These are phyloP conservation scores for Suillus decipiens DNA, from an alignment of 768 basidiomycete genomes.

Conservation along the genomic window DNA sequence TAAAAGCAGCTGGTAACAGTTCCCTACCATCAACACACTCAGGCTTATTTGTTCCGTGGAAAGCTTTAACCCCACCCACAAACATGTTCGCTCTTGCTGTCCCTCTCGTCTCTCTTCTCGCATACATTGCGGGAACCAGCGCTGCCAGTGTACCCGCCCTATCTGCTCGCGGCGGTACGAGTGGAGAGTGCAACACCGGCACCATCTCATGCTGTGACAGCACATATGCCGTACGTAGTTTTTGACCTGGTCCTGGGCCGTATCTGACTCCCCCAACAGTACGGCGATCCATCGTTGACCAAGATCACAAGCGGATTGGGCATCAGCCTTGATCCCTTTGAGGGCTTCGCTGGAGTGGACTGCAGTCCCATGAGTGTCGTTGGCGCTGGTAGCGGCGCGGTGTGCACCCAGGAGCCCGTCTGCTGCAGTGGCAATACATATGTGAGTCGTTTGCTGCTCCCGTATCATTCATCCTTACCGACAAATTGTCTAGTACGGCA, in stretches of 20 bases:
- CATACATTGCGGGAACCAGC: slow-evolving; percentile 2
- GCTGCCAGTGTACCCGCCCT: slow-evolving; percentile 1
- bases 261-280: not conserved
- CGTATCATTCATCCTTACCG: not conserved
- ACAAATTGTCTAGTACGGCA: not conserved
- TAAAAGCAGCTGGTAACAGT: not conserved
- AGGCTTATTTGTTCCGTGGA: not conserved
- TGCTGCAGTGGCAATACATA: slow-evolving; percentile 14
- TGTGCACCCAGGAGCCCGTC: slow-evolving; percentile 10
- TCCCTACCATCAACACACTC: not conserved
- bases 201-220: slow-evolving; percentile 32
- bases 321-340: not conserved
- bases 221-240: slow-evolving; percentile 20
- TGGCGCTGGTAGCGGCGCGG: slow-evolving; percentile 8
- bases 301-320: not conserved
- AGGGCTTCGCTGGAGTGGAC: slow-evolving; percentile 3
- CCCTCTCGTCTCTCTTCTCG: slow-evolving; percentile 7
- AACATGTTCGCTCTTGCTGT: slow-evolving; percentile 1
- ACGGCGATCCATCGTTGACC: not conserved
- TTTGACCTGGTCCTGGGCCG: not conserved
- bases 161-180: slow-evolving; percentile 7
- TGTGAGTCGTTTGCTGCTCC: not conserved
- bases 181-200: slow-evolving; percentile 31
- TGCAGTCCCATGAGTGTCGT: slow-evolving; percentile 11
- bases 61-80: not conserved